Evolutionary conservation across 2,329 filamentous ascomycete species (phyloP).

Genomic region (Lecanoromycetidae sp.): DNA sequence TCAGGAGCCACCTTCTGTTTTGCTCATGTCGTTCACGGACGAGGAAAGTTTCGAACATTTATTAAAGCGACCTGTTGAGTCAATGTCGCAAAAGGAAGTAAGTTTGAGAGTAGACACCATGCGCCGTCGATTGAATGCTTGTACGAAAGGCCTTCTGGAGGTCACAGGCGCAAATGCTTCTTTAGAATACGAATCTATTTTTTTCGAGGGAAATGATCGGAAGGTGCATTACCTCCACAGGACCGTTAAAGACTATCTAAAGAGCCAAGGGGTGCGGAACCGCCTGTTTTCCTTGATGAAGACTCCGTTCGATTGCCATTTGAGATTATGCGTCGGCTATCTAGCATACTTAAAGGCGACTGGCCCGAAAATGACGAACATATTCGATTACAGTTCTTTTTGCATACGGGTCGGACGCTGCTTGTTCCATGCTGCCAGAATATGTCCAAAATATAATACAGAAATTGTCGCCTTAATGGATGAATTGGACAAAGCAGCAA

Average conservation of each 20-base stretch:
- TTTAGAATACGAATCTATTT: background rate
- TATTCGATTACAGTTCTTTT: too few relatives aligned
- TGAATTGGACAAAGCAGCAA: too few relatives aligned
- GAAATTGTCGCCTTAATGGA: too few relatives aligned
- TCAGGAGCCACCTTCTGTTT: background rate
- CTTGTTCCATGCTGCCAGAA: too few relatives aligned
- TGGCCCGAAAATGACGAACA: too few relatives aligned
- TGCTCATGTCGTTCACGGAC: slow-evolving; percentile 7
- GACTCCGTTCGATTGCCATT: too few relatives aligned
- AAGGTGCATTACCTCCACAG: slow-evolving; percentile 11
- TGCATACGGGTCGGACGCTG: too few relatives aligned
- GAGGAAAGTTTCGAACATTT: background rate
- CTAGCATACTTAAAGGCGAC: too few relatives aligned
- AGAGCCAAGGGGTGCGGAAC: background rate
- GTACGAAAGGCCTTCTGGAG: slow-evolving; percentile 11
- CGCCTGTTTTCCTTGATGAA: too few relatives aligned
- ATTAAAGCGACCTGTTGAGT: background rate
- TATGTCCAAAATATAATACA: too few relatives aligned
- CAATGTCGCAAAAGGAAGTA: background rate
- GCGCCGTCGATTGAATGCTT: slow-evolving; percentile 8
- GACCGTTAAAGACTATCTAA: slow-evolving; percentile 10
- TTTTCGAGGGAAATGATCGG: background rate
- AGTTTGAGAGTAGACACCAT: slow-evolving; percentile 2
- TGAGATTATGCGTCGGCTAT: too few relatives aligned
- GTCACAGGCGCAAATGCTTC: background rate